Conservation (phyloP, 768 basidiomycete genomes). For the Phlegmacium glaucopus region DNA sequence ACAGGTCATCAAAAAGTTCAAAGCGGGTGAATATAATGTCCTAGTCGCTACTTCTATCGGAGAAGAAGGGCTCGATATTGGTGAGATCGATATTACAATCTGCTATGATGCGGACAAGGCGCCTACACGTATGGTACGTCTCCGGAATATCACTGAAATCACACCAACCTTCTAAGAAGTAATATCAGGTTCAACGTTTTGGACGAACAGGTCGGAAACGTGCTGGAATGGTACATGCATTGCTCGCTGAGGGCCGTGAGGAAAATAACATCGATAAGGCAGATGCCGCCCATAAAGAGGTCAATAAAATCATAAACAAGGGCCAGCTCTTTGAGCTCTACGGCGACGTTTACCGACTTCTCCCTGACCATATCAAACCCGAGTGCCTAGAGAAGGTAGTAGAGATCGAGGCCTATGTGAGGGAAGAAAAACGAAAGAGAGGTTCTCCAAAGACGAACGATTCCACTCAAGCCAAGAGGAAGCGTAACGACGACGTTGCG, state of each 20-base stretch:
- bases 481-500: conserved; percentile 61
- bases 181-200: conserved; percentile 81
- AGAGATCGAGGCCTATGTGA: conserved; percentile 74
- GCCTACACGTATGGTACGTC: conserved; percentile 87
- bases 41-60: conserved; percentile 96
- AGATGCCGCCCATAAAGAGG: conserved; percentile 78
- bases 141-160: not conserved
- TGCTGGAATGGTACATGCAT: conserved; percentile 83
- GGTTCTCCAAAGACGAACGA: conserved; percentile 28
- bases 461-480: conserved; percentile 51
- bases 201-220: conserved; percentile 95
- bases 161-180: conserved; percentile 5
- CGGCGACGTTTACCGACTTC: conserved; percentile 82
- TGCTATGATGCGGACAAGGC: conserved; percentile 98
- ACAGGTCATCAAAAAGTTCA: conserved; percentile 86
- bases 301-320: conserved; percentile 83
- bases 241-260: conserved; percentile 89
- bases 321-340: conserved; percentile 90
- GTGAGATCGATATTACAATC: conserved; percentile 92
- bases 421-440: conserved; percentile 42
- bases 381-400: conserved; percentile 77
- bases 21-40: conserved; percentile 83
- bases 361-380: conserved; percentile 77
- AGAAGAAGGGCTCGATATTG: conserved; percentile 98
- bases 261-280: conserved; percentile 89